Evolutionary conservation across 768 basidiomycete species (phyloP), one percentile per base, ranked within the genome.

Genomic region (Boletales sp.): DNA sequence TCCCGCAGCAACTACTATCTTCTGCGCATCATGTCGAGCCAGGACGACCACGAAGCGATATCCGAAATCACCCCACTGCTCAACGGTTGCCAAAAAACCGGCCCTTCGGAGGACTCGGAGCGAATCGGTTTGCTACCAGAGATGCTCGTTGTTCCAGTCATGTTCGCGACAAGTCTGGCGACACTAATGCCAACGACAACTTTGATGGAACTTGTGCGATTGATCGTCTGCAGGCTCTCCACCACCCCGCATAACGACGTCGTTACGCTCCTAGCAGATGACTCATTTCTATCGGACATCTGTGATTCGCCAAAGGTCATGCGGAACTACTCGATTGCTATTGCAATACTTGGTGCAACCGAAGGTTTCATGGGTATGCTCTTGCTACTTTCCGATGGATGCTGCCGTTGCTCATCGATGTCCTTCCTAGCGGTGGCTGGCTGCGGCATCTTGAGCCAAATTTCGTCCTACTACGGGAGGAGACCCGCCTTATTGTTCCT

Each of bases 101-200:
- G 17, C 15, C 12, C 36, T 30, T 19, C 36, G n/a, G 18, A 17
- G 24, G 3, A n/a, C n/a, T n/a, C n/a, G n/a, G n/a, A 43, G 7
- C 31, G 4, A 31, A 21, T 18, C 14, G 21, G 9, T 8, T 42
- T 57, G 38, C 52, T 60, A 6, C 54, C 58, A 8, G 50, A 55
- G 15, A 57, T 41, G 2, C 57, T 65, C n/a, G 48, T 70, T 18
- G 57, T 68, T 19, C 68, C 69, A 0, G 56, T 69, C 2, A 58
- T 59, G 15, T 43, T 69, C 11, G 51, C 52, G 18, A 57, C 54
- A 14, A 58, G 46, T 8, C 44, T 69, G 17, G 68, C 62, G 6
- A 38, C 14, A 2, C 37, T 35, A 12, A 49, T 69, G 15, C 47
- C 61, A 18, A 15, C 51, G 3, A 66, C 68, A 0, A 70, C 69